These are phyloP conservation scores for Nicotiana attenuata DNA, from an alignment of 257 asterid genomes.

Conservation along the genomic window DNA sequence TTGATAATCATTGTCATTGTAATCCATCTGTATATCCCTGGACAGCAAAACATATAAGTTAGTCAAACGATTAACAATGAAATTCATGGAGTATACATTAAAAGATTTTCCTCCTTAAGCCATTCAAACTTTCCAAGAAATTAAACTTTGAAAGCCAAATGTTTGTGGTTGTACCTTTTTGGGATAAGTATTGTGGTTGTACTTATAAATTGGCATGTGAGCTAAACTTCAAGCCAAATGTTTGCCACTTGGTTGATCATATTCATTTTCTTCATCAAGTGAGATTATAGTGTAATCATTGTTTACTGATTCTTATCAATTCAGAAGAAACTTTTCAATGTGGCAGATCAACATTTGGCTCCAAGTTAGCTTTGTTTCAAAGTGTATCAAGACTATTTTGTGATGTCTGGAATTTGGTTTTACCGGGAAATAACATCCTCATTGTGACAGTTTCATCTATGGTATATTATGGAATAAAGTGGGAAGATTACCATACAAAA, in stretches of 20 bases:
- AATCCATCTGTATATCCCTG: conserved; percentile 88
- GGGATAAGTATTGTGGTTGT: not conserved
- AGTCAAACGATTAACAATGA: conserved; percentile 3
- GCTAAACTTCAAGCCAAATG: not conserved
- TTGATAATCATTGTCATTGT: conserved; percentile 85
- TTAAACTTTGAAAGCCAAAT: conserved; percentile 3
- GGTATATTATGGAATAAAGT: not conserved
- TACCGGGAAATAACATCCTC: not conserved
- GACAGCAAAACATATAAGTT: conserved; percentile 15
- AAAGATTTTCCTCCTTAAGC: conserved; percentile 13
- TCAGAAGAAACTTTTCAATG: not conserved
- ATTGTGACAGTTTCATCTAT: not conserved
- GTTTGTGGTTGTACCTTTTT: not conserved
- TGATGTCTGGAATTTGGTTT: not conserved
- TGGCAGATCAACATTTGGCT: not conserved
- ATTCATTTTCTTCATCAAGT: too few species aligned
- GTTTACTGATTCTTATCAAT: too few species aligned
- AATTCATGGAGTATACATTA: not conserved
- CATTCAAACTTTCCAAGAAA: not conserved
- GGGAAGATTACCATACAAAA: not conserved
- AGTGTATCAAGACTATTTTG: not conserved
- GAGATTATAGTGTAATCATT: too few species aligned
- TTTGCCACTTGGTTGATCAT: too few species aligned
- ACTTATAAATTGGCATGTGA: not conserved
- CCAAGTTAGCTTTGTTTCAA: not conserved